Evolutionary conservation across 768 basidiomycete genomes (phyloP), one percentile per base, ranked within the genome.

Genomic region (Ramaria sp.): DNA sequence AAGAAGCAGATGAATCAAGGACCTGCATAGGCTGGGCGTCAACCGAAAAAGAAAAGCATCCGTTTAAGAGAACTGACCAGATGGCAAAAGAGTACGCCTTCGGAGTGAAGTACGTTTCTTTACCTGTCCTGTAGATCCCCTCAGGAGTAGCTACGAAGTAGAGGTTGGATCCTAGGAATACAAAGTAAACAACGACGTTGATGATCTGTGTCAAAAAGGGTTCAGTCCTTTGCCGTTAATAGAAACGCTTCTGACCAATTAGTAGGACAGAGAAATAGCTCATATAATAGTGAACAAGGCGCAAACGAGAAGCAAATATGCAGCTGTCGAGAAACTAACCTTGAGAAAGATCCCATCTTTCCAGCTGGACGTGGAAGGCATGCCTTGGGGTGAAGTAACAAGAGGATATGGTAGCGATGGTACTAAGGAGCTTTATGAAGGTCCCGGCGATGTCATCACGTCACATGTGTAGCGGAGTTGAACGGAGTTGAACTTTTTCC

Each of bases 81-180:
- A 93, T 85, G 71, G 85, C 78, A 73, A 92, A 95, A 1, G 88
- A 85, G 81, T 88, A 96, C 25, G 84, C 81, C 24, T 90, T 88
- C n/a, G 95, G 95, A 1, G 93, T 96, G 56, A 98, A 72, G 68
- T 93, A 97, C 0, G 94, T 96, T 61, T 87, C 83, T 66, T 90
- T 90, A 43, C 80, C 82, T 59, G 73, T 67, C 64, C 75, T 80
- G 70, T 90, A 89, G 49, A 81, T 75, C 58, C 78, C 81, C 39
- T 78, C 75, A 0, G 88, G 88, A 1, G 80, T 77, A 5, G 89
- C 82, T 57, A 92, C 77, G 50, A 83, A 85, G 75, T 90, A 94
- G 55, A 93, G 76, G 69, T 95, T 95, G 37, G 85, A 86, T 30
- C 88, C 92, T n/a, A 95, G 73, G 70, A 94, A 91, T 57, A 86